Evolutionary conservation across 139 green algal genomes (phyloP).

Genomic region (Nannochloris sp.): DNA sequence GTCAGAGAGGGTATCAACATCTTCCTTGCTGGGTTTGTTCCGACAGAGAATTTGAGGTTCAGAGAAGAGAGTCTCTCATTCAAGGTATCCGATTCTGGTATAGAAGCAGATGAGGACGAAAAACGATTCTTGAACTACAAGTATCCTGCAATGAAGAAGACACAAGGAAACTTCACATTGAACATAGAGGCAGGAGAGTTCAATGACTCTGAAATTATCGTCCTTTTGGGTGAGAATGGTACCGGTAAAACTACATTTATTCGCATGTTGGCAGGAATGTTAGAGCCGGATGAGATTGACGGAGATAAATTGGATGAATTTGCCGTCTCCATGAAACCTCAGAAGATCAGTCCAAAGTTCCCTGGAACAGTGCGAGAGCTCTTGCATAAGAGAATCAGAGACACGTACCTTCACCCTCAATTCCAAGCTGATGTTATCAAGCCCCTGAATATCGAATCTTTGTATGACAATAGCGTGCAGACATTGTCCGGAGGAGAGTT

Average conservation of each 20-base stretch:
- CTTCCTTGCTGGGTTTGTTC: constrained; percentile 93
- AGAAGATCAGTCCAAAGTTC: constrained; percentile 99
- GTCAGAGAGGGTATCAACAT: constrained; percentile 85
- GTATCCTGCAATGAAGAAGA: constrained; percentile 91
- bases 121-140: constrained; percentile 83
- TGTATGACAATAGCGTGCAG: constrained; percentile 92
- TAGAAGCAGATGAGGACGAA: constrained; percentile 52
- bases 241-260: constrained; percentile 99
- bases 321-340: constrained; percentile 95
- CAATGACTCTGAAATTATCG: constrained; percentile 90
- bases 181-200: constrained; percentile 85
- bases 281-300: constrained; percentile 47
- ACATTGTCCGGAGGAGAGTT: constrained; percentile 88
- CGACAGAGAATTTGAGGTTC: constrained; percentile 98
- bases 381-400: constrained; percentile 90
- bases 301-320: constrained; percentile 70
- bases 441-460: constrained; percentile 79
- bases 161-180: constrained; percentile 56
- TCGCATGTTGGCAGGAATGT: constrained; percentile 87
- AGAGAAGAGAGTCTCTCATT: constrained; percentile 94
- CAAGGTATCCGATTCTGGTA: constrained; percentile 67
- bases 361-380: constrained; percentile 76
- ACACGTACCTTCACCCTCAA: constrained; percentile 90
- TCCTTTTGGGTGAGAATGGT: constrained; percentile 98
- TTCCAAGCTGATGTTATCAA: constrained; percentile 87